Base-by-base conservation (phyloP, 768 basidiomycete species). In the Cyclocybe aegerita region DNA sequence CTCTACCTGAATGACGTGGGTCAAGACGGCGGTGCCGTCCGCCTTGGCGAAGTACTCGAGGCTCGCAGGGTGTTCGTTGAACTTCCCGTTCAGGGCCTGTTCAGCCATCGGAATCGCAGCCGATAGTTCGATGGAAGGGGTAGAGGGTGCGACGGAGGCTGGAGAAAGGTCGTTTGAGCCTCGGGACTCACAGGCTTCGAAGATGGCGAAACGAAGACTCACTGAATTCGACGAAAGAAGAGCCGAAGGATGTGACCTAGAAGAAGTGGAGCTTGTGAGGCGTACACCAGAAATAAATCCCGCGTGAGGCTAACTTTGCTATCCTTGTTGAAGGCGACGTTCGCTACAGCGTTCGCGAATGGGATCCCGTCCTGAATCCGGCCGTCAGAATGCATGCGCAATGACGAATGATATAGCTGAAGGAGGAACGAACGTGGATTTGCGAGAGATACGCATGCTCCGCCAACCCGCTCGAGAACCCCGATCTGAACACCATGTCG, bases 11-110 rank as follows among this genome's bases (percentile, higher is more conserved):
- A 73, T 57, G 33, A 68, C 66, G 56, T 78, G 75, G 3, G 75
- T 70, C 9, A 80, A 69, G 16, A 63, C 72, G 17, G 63, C 68
- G 4, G 65, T 65, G 37, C 69, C 70, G 55, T 78, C 74, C 1
- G 69, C 61, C 51, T 69, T 70, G 41, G 63, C 73, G 45, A 79
- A 62, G 63, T 71, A 80, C 57, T 79, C 74, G 31, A 78, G 48
- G 2, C 68, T 67, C 0, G 76, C 48, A 1, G 73, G 68, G 33
- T 69, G 69, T 37, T 66, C 59, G 60, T 79, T 80, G 67, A 61
- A 75, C 9, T 65, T 74, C 8, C 76, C 77, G 16, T 59, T 64
- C 0, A 80, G 65, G 1, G 66, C 58, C 14, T 61, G 49, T 58
- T 80, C 77, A 5, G 75, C 74, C 17, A 61, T 65, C 3, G 65